Percentiles rank a stretch among this genome's conserved stretches.
Evolutionary conservation across 2,329 filamentous ascomycete species (phyloP).

Genomic region (Neopestalotiopsis sp.): DNA sequence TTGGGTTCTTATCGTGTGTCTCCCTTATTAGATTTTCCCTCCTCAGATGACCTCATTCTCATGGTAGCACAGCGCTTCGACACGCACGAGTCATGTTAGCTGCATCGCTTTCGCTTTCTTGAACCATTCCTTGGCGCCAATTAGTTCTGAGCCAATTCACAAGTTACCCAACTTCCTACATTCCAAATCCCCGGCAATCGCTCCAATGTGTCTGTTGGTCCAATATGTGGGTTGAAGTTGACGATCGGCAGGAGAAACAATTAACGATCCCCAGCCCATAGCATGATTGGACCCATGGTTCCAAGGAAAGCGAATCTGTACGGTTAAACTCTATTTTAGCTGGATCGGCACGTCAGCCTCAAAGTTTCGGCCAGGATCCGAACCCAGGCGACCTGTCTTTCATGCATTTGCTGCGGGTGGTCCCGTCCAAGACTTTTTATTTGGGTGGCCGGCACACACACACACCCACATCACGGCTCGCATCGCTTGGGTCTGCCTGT

Average conservation of each 20-base stretch:
- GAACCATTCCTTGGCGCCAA: no score
- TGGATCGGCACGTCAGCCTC: not conserved
- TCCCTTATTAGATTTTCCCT: no score
- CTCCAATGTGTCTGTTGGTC: not conserved
- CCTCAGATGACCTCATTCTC: no score
- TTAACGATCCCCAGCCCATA: not conserved
- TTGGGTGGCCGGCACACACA: not conserved
- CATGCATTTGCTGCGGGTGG: not conserved
- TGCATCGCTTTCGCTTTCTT: no score
- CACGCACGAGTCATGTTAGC: no score
- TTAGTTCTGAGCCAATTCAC: not conserved
- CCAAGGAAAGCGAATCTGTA: not conserved
- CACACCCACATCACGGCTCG: not conserved
- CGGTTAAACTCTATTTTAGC: not conserved
- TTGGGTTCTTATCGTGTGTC: no score
- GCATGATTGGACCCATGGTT: not conserved
- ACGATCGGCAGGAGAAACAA: not conserved
- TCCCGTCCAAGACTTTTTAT: not conserved
- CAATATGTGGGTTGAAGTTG: not conserved
- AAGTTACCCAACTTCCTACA: not conserved
- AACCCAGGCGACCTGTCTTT: not conserved
- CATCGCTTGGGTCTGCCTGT: not conserved
- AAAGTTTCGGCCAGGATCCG: not conserved
- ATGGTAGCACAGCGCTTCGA: no score
- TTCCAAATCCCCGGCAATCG: not conserved